Evolutionary conservation across 2,329 filamentous ascomycete species (phyloP).

Genomic region (Aspergillus sojae): DNA sequence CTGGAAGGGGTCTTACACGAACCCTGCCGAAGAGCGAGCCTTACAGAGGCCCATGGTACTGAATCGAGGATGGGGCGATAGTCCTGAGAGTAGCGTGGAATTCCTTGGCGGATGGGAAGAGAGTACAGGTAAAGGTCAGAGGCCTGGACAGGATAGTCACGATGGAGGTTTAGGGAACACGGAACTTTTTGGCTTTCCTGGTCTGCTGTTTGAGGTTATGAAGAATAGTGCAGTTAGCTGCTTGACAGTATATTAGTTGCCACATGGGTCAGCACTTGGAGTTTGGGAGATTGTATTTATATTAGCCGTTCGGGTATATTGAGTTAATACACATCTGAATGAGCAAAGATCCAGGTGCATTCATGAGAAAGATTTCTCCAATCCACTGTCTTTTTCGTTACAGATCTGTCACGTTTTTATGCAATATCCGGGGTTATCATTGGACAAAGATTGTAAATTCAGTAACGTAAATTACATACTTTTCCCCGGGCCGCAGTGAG

Average conservation of each 20-base stretch:
- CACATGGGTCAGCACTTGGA: background rate
- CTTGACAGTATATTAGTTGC: constrained; percentile 76
- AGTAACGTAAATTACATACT: constrained; percentile 1
- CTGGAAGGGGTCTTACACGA: constrained; percentile 70
- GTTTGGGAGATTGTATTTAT: background rate
- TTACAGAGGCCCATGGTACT: constrained; percentile 73
- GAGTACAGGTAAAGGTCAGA: constrained; percentile 52
- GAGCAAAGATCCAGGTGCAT: background rate
- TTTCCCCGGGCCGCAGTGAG: background rate
- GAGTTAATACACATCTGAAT: background rate
- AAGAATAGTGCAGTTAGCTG: constrained; percentile 89
- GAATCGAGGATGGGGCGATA: constrained; percentile 89
- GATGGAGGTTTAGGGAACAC: constrained; percentile 69
- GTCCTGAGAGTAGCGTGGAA: constrained; percentile 86
- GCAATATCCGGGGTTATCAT: background rate
- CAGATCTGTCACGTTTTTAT: background rate
- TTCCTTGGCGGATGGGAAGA: constrained; percentile 86
- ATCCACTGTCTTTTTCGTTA: background rate
- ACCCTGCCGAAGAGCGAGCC: constrained; percentile 55
- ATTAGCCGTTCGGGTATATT: background rate
- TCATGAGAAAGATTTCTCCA: background rate
- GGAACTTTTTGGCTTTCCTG: constrained; percentile 89
- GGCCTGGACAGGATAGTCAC: constrained; percentile 46
- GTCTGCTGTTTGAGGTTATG: constrained; percentile 91
- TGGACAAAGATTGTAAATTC: background rate